Percentiles rank a stretch among this genome's conserved stretches.
These are phyloP conservation scores for Aspergillus japonicus DNA, from an alignment of 2,329 filamentous ascomycete genomes.

Conservation along the genomic window DNA sequence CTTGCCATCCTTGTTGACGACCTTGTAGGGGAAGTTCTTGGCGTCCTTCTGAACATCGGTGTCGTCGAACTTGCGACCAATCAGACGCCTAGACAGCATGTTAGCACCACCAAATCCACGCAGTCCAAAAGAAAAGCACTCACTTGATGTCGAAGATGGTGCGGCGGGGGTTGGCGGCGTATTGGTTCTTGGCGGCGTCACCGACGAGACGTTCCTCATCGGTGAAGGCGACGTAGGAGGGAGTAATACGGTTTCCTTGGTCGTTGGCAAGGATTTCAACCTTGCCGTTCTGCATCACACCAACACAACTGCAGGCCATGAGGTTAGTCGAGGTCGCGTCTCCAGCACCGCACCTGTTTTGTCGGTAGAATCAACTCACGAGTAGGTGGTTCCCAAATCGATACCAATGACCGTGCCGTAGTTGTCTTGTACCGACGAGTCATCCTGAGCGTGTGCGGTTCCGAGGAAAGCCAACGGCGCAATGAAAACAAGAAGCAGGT, in stretches of 20 bases:
- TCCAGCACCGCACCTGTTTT: not conserved
- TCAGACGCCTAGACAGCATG: slow-evolving; percentile 63
- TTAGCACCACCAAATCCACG: slow-evolving; percentile 9
- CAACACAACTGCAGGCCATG: slow-evolving; percentile 69
- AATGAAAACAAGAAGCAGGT: slow-evolving; percentile 84
- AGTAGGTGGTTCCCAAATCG: slow-evolving; percentile 85
- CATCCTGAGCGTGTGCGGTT: slow-evolving; percentile 68
- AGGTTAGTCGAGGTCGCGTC: slow-evolving; percentile 12
- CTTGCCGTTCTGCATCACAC: slow-evolving; percentile 94
- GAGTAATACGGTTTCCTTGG: slow-evolving; percentile 94
- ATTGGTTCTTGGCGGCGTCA: slow-evolving; percentile 97
- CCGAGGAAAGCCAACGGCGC: slow-evolving; percentile 81
- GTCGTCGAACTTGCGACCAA: slow-evolving; percentile 79
- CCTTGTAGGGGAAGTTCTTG: slow-evolving; percentile 98
- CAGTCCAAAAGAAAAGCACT: slow-evolving; percentile 39
- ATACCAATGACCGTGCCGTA: slow-evolving; percentile 92
- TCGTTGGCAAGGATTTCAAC: slow-evolving; percentile 96
- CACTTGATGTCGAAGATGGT: slow-evolving; percentile 84
- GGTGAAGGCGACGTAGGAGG: slow-evolving; percentile 93
- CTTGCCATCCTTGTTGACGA: slow-evolving; percentile 85
- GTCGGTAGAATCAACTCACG: slow-evolving; percentile 31
- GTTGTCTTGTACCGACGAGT: slow-evolving; percentile 65
- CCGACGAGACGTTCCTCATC: slow-evolving; percentile 95
- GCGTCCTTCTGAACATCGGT: slow-evolving; percentile 88
- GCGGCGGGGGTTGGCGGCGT: slow-evolving; percentile 71